A percentile compares a stretch with the other conserved stretches of the same genome.
phyloP scores from a whole-genome alignment of 176 grass and related monocot species.

The Juncus inflexus region DNA sequence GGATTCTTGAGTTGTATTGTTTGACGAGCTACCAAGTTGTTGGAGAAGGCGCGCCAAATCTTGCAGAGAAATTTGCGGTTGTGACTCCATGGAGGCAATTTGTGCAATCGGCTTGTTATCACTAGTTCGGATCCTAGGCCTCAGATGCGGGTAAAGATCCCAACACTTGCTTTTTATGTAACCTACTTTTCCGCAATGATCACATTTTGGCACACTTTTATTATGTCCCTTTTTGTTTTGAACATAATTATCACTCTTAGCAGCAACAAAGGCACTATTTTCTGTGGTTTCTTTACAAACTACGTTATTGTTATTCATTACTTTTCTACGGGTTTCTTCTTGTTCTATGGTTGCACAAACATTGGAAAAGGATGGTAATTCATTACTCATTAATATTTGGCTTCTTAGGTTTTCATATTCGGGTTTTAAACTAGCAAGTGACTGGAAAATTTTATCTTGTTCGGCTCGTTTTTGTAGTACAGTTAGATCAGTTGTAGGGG shows the following conservation, averaged over 20 bases:
- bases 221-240: not conserved
- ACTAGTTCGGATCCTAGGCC: not conserved
- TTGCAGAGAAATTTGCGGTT: not conserved
- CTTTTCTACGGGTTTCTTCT: conserved; percentile 5
- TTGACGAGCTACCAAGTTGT: not conserved
- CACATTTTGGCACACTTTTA: conserved; percentile 7
- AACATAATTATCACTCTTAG: not conserved
- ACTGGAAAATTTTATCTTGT: conserved; percentile 14
- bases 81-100: not conserved
- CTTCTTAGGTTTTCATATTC: conserved; percentile 12
- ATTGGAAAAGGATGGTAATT: not conserved
- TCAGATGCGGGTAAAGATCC: not conserved
- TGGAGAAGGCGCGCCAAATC: not conserved
- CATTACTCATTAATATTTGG: not conserved
- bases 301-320: not conserved
- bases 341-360: not conserved
- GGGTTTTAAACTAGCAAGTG: not conserved
- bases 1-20: not conserved
- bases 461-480: not conserved
- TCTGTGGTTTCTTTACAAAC: not conserved
- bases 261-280: conserved; percentile 6
- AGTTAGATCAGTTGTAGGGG: not conserved
- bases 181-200: not conserved
- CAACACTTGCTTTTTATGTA: not conserved
- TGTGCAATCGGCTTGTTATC: conserved; percentile 1